Evolutionary conservation across 2,329 filamentous ascomycete species (phyloP).

Genomic region (Colletotrichum phormii): DNA sequence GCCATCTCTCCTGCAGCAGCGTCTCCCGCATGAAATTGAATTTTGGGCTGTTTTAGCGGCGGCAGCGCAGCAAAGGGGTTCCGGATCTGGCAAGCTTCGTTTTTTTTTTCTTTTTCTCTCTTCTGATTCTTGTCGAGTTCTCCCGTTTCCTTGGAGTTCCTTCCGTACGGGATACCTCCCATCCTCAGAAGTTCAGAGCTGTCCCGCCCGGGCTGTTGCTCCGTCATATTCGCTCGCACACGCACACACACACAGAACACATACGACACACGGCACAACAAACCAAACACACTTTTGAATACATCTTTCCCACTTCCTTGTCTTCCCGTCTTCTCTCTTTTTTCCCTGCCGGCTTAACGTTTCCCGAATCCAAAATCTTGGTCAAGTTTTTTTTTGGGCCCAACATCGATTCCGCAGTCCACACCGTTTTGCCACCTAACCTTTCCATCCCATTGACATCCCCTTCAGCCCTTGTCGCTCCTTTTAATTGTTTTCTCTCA

Average conservation of each 20-base stretch:
- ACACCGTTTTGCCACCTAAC: not conserved
- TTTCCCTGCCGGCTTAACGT: not conserved
- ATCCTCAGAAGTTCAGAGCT: not conserved
- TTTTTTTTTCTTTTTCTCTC: not conserved
- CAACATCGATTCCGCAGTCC: not conserved
- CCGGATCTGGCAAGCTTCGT: not conserved
- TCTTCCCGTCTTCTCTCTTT: not conserved
- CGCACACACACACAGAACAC: not conserved
- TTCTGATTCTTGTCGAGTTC: not conserved
- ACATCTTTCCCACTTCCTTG: constrained; percentile 9
- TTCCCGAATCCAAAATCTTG: not conserved
- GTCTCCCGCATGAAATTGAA: constrained; percentile 18
- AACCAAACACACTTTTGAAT: not conserved
- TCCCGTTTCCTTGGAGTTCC: not conserved
- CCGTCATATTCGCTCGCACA: constrained; percentile 7
- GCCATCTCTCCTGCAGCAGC: constrained; percentile 11
- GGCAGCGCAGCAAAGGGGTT: constrained; percentile 22
- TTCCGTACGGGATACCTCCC: not conserved
- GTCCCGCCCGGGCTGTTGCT: not conserved
- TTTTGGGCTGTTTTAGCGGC: constrained; percentile 15
- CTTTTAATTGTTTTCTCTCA: not conserved
- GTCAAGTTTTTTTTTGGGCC: not conserved
- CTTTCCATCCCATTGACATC: not conserved
- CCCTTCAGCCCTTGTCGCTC: constrained; percentile 9
- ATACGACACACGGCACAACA: not conserved